Evolutionary conservation across 2,329 filamentous ascomycete genomes (phyloP).

Genomic region (Madurella mycetomatis): DNA sequence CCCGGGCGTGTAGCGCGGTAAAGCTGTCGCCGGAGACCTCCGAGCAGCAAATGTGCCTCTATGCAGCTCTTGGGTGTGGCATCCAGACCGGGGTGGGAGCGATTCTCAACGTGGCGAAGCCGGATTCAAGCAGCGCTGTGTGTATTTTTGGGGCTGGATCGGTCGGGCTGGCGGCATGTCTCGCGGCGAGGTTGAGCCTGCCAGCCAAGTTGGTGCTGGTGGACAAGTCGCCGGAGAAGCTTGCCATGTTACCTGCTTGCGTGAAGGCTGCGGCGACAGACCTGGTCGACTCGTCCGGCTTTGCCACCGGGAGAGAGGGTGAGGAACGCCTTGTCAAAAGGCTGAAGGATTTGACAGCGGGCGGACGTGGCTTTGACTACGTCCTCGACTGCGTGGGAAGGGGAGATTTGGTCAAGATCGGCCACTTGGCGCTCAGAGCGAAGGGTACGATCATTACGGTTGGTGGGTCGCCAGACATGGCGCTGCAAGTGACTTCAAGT

Average conservation of each 20-base stretch:
- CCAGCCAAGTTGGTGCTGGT: constrained; percentile 11
- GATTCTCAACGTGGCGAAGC: constrained; percentile 8
- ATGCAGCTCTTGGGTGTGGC: constrained; percentile 11
- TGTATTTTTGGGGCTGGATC: constrained; percentile 13
- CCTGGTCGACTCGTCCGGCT: constrained; percentile 2
- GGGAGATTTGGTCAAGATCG: constrained; percentile 9
- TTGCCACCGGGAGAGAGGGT: not conserved
- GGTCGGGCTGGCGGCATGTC: constrained; percentile 10
- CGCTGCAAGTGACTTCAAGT: constrained; percentile 8
- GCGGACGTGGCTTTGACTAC: constrained; percentile 6
- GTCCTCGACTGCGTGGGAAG: constrained; percentile 13
- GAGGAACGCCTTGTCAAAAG: constrained; percentile 3
- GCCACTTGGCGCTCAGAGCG: constrained; percentile 6
- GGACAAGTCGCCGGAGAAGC: constrained; percentile 9
- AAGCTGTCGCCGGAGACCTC: not conserved
- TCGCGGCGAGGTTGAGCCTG: constrained; percentile 8
- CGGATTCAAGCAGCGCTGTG: not conserved
- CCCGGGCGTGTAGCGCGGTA: constrained; percentile 9
- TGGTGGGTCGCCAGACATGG: constrained; percentile 7
- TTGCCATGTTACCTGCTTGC: constrained; percentile 5
- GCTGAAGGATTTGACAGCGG: constrained; percentile 7
- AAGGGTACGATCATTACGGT: constrained; percentile 11
- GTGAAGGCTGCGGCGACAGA: constrained; percentile 1
- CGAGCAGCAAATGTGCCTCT: constrained; percentile 1
- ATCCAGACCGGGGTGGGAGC: constrained; percentile 14